phyloP scores from a whole-genome alignment of 208 protist species.

The Trichomonas vaginalis region DNA sequence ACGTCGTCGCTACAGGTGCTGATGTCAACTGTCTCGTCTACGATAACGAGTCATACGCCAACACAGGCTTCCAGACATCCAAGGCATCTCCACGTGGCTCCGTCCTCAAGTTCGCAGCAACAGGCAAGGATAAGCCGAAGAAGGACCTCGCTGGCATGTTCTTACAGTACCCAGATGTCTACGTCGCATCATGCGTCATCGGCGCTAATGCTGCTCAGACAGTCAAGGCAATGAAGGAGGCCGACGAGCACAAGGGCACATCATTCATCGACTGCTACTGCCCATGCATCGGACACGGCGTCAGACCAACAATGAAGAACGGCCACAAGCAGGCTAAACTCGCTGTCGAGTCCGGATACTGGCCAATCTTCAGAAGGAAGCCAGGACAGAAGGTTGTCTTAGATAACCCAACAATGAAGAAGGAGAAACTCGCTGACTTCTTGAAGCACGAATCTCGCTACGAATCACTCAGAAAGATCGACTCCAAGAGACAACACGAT shows the following conservation, averaged over 20 bases:
- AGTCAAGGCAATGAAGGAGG: constrained; percentile 41
- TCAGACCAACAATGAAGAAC: background rate
- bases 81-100: constrained; percentile 39
- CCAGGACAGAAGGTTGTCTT: background rate
- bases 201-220: constrained; percentile 33
- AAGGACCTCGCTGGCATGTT: constrained; percentile 42
- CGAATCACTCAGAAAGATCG: background rate
- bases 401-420: background rate
- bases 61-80: constrained; percentile 44
- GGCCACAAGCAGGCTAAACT: background rate
- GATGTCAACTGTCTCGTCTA: constrained; percentile 45
- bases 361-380: background rate
- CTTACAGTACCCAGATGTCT: constrained; percentile 45
- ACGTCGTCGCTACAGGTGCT: constrained; percentile 40
- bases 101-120: constrained; percentile 35
- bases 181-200: constrained; percentile 40
- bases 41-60: constrained; percentile 50
- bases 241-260: constrained; percentile 42
- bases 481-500: background rate
- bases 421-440: background rate
- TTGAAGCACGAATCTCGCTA: background rate
- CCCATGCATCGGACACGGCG: constrained; percentile 36
- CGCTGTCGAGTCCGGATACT: background rate
- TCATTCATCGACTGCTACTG: constrained; percentile 39
- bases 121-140: constrained; percentile 36